A percentile compares a stretch with the other conserved stretches of the same genome.
phyloP scores from a whole-genome alignment of 164 flowering plant species.

The Chimonanthus salicifolius region DNA sequence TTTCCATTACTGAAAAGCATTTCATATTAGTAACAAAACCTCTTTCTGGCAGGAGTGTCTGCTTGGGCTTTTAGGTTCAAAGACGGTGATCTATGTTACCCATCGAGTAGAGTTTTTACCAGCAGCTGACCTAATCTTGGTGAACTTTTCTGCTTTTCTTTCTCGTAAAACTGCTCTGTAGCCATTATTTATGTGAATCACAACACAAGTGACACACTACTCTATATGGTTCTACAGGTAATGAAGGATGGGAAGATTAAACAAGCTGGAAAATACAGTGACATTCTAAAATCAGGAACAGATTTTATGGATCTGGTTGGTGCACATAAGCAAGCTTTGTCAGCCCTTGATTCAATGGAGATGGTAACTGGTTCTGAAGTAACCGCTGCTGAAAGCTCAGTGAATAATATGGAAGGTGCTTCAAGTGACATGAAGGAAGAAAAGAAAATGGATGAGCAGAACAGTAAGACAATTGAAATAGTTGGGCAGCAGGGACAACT shows the following conservation, averaged over 20 bases:
- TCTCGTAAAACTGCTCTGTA: not conserved
- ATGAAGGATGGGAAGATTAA: constrained; percentile 76
- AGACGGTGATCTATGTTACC: constrained; percentile 66
- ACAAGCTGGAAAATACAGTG: constrained; percentile 67
- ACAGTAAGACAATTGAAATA: constrained; percentile 32
- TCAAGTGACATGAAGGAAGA: not conserved
- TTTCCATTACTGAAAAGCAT: not conserved
- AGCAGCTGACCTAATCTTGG: constrained; percentile 61
- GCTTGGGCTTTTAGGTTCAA: constrained; percentile 45
- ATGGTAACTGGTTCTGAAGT: constrained; percentile 9
- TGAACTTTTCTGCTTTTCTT: constrained; percentile 13
- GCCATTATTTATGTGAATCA: not conserved
- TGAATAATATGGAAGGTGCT: constrained; percentile 13
- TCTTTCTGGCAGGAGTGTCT: constrained; percentile 47
- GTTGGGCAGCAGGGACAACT: constrained; percentile 45
- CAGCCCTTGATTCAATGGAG: constrained; percentile 34
- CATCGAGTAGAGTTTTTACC: constrained; percentile 62
- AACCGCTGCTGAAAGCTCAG: not conserved
- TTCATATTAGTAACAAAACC: not conserved
- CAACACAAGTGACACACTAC: not conserved
- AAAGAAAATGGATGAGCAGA: too few species aligned
- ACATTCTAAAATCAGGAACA: too few species aligned
- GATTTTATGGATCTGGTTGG: too few species aligned
- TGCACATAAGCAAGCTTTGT: not conserved
- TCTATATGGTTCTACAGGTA: constrained; percentile 32